Percentiles rank a stretch among this genome's conserved stretches.
These are phyloP conservation scores for Chlorella sorokiniana DNA, from an alignment of 139 green algal species.

Conservation along the genomic window DNA sequence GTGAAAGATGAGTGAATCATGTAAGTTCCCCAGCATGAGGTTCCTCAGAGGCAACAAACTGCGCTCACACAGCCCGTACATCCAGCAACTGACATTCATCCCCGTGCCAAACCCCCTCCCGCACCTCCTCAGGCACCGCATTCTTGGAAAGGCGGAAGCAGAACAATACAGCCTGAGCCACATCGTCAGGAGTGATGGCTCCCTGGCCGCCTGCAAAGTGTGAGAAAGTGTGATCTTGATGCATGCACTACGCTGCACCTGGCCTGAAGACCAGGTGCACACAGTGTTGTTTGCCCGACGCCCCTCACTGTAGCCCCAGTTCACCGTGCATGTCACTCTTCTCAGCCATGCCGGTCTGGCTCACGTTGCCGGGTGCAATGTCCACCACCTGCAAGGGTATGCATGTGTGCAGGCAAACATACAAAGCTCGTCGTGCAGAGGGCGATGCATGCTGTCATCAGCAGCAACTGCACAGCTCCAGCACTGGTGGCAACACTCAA, in stretches of 20 bases:
- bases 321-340: constrained; percentile 29
- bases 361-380: constrained; percentile 30
- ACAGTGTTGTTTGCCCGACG: neutral
- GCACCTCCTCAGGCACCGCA: constrained; percentile 20
- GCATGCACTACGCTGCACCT: neutral
- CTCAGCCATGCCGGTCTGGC: constrained; percentile 18
- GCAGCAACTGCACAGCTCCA: too few relatives aligned
- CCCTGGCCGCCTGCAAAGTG: constrained; percentile 18
- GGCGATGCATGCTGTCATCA: neutral
- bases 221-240: neutral
- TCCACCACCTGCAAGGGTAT: constrained; percentile 19
- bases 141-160: constrained; percentile 37
- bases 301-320: neutral
- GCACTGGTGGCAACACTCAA: neutral
- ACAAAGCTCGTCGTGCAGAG: neutral
- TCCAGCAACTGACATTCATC: neutral
- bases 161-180: constrained; percentile 28
- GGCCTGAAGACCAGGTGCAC: neutral
- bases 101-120: too few relatives aligned
- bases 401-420: neutral
- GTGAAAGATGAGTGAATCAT: too few relatives aligned
- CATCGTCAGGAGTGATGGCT: constrained; percentile 16
- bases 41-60: neutral
- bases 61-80: neutral
- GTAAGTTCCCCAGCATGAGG: too few relatives aligned